Conservation (phyloP, 352 stramenopile species). For the Phytophthora melonis region DNA sequence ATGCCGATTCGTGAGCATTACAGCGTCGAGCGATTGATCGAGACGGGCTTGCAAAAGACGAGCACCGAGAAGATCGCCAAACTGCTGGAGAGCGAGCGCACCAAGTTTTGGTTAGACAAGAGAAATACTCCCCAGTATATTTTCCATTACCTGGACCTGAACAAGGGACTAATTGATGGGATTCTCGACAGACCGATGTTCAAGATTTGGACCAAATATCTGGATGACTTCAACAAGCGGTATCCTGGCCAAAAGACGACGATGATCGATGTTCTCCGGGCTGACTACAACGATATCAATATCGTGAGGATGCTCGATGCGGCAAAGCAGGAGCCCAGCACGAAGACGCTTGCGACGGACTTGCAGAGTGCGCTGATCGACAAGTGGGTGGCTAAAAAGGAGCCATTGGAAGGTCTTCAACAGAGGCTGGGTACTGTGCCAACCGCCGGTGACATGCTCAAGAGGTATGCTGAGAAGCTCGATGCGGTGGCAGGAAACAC, state of each 20-base stretch:
- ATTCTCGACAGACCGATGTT: neutral
- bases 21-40: neutral
- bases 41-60: neutral
- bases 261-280: neutral
- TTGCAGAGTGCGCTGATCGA: neutral
- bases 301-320: neutral
- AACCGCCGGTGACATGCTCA: neutral
- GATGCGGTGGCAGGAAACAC: neutral
- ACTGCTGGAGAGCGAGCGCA: no score
- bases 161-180: no score
- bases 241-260: neutral
- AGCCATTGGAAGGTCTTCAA: neutral
- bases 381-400: neutral
- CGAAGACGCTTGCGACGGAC: neutral
- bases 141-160: neutral
- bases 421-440: no score
- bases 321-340: neutral
- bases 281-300: neutral
- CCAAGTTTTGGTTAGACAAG: no score
- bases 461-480: neutral
- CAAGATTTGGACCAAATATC: neutral
- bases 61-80: no score
- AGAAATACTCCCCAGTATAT: neutral
- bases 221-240: neutral
- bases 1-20: neutral